Percentiles rank a stretch among this genome's conserved stretches.
Conservation (phyloP, 495 filamentous ascomycete species). For the Neurospora sp. region DNA sequence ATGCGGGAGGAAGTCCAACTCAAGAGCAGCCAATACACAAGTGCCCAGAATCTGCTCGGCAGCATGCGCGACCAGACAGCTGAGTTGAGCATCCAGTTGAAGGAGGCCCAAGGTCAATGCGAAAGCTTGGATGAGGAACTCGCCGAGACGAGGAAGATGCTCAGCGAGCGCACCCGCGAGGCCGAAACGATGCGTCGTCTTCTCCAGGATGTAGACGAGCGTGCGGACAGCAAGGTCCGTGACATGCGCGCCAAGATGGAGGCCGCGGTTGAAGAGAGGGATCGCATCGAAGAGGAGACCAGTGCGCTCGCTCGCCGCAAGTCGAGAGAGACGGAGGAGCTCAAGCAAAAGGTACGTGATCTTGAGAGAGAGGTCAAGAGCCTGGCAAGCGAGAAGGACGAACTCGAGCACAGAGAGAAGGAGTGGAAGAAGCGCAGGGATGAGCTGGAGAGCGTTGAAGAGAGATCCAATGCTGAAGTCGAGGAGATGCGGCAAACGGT, state of each 20-base stretch:
- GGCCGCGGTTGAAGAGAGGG: constrained; percentile 77
- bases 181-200: constrained; percentile 90
- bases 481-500: constrained; percentile 68
- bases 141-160: constrained; percentile 72
- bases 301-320: constrained; percentile 63
- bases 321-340: constrained; percentile 76
- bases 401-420: constrained; percentile 51
- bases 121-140: constrained; percentile 93
- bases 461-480: constrained; percentile 58
- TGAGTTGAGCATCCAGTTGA: constrained; percentile 87
- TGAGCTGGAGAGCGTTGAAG: constrained; percentile 60
- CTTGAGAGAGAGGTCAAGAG: constrained; percentile 64
- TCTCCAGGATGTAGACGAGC: constrained; percentile 74
- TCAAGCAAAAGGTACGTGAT: constrained; percentile 67
- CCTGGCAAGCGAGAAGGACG: constrained; percentile 59
- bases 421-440: constrained; percentile 59
- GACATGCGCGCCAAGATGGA: constrained; percentile 91
- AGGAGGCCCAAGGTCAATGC: constrained; percentile 70
- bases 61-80: constrained; percentile 87
- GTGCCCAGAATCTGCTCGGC: constrained; percentile 71
- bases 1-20: constrained; percentile 73
- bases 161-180: constrained; percentile 89
- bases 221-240: constrained; percentile 65
- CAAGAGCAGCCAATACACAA: constrained; percentile 75
- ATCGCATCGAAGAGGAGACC: constrained; percentile 84